Evolutionary conservation across 2,329 filamentous ascomycete species (phyloP).

Genomic region (Cladophialophora chaetospira): DNA sequence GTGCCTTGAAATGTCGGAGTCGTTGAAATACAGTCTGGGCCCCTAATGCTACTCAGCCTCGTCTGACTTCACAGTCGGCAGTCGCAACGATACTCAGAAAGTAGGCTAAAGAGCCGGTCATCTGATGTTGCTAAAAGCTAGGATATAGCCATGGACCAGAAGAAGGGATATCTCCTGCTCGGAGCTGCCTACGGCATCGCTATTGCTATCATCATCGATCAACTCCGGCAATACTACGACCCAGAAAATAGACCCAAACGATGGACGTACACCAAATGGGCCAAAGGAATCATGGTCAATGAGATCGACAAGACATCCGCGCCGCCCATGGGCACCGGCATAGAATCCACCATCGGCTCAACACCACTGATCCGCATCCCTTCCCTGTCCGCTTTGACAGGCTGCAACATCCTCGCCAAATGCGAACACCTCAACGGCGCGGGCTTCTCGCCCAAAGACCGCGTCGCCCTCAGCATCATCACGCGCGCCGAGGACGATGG

Average conservation of each 20-base stretch:
- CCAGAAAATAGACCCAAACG: background rate
- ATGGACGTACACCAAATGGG: no score
- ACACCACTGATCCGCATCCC: constrained; percentile 86
- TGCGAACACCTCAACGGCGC: constrained; percentile 96
- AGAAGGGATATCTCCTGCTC: constrained; percentile 44
- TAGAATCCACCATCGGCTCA: constrained; percentile 90
- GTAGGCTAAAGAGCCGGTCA: no score
- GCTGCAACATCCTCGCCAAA: constrained; percentile 87
- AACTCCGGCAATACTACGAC: constrained; percentile 14
- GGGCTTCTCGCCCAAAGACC: constrained; percentile 90
- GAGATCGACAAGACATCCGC: background rate
- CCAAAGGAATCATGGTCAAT: background rate
- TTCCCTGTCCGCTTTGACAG: constrained; percentile 81
- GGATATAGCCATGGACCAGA: constrained; percentile 18
- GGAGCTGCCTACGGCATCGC: constrained; percentile 43
- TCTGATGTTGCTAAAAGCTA: background rate
- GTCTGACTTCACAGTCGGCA: no score
- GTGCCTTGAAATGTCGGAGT: no score
- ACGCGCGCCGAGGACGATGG: constrained; percentile 75
- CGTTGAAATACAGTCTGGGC: no score
- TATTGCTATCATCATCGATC: constrained; percentile 20
- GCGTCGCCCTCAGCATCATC: constrained; percentile 91
- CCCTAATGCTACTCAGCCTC: no score
- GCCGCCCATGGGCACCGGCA: constrained; percentile 52
- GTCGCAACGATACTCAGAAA: no score